Base-by-base conservation (phyloP, 2,329 filamentous ascomycete genomes). In the Phoma sp. region DNA sequence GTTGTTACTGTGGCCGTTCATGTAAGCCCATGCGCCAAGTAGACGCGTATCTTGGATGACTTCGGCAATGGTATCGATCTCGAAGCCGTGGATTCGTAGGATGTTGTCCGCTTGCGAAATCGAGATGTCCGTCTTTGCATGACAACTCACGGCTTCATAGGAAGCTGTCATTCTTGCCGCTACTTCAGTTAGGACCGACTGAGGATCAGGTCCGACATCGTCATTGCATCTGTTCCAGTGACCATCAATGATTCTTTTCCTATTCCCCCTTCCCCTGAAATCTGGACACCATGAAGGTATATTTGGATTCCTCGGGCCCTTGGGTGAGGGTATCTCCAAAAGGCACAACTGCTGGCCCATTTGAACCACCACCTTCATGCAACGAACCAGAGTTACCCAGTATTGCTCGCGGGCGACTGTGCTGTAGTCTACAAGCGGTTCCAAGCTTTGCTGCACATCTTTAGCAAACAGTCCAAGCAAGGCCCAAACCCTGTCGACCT, bases 211-310 rank as follows among this genome's bases (percentile, higher is more conserved):
- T 4, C 13, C 4, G 29, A 32, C 4, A 9, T 12, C 13, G 4
- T 12, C 13, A 33, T 4, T n/a, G 3, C 9, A 15, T 7, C 6
- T 33, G 31, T 32, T 33, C 32, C 32, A 5, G 13, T 17, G 13
- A 33, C 32, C 32, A n/a, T n/a, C 3, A 8, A 33, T 17, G 17
- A 17, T 17, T 17, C 17, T 17, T 17, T 17, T 17, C 17, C 17
- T 15, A 33, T n/a, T n/a, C 6, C 32, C 40, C 17, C 44, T 40
- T 10, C 29, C 46, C 6, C 24, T 21, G 22, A 46, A 27, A 13
- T 53, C 36, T 1, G 40, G 44, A 35, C 55, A 57, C 49, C 49
- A 57, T 2, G 55, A 53, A 5, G 55, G 49, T 6, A 53, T n/a
- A 6, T 31, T 1, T 8, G 29, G 2, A 6, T 22, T 27, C 10